A percentile compares a stretch with the other conserved stretches of the same genome.
Evolutionary conservation across 192 early-diverging fungal species (phyloP).

Genomic region (Chytriomyces hyalinus): DNA sequence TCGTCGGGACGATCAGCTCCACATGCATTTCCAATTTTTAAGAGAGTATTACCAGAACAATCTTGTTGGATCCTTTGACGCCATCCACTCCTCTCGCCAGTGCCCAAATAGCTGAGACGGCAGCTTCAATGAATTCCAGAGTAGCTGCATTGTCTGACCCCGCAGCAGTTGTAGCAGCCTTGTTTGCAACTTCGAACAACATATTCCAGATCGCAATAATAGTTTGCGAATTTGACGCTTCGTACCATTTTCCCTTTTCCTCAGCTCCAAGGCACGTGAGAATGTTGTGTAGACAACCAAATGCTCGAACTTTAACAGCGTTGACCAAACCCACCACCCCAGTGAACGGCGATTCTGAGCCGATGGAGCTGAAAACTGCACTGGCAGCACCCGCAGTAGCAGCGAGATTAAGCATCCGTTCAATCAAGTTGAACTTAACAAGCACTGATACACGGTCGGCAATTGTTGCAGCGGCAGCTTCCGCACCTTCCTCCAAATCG

Average conservation of each 20-base stretch:
- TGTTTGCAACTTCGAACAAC: constrained; percentile 47
- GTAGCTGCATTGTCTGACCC: constrained; percentile 8
- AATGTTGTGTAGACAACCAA: constrained; percentile 44
- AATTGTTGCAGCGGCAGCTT: background rate
- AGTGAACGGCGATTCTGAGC: background rate
- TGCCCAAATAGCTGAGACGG: constrained; percentile 79
- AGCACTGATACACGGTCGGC: background rate
- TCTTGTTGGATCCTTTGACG: constrained; percentile 31
- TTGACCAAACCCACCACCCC: constrained; percentile 1
- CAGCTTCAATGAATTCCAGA: constrained; percentile 58
- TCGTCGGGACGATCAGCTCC: constrained; percentile 52
- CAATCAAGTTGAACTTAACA: background rate
- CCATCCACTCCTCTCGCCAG: constrained; percentile 69
- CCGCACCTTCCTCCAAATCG: constrained; percentile 2
- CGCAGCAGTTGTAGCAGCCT: constrained; percentile 56
- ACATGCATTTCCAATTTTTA: background rate
- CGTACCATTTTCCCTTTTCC: constrained; percentile 31
- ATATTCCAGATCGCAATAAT: constrained; percentile 25
- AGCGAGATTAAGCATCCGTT: background rate
- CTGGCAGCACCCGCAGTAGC: background rate
- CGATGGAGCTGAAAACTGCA: background rate
- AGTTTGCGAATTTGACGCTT: constrained; percentile 5
- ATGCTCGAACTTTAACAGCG: constrained; percentile 31
- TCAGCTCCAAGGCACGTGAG: constrained; percentile 23
- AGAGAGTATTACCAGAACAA: constrained; percentile 13